These are phyloP conservation scores for Xylaria telfairii DNA, from an alignment of 495 filamentous ascomycete species.

Conservation along the genomic window DNA sequence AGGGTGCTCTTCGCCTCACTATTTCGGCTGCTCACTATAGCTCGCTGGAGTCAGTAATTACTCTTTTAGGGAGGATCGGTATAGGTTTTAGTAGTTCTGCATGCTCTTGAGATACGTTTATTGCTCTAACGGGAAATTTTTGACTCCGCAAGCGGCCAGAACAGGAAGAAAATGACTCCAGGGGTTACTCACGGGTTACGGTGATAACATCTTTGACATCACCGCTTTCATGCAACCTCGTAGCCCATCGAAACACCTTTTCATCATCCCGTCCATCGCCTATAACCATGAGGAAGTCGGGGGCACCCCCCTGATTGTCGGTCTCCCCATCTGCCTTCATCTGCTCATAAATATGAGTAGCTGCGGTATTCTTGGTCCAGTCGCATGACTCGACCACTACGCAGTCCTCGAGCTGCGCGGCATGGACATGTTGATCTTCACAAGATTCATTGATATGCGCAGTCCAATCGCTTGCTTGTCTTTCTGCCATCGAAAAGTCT, in stretches of 20 bases:
- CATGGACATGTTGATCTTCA: constrained; percentile 79
- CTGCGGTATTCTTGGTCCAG: constrained; percentile 85
- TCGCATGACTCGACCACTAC: constrained; percentile 80
- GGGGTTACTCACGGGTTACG: too few relatives aligned
- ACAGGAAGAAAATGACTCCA: too few relatives aligned
- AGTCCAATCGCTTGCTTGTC: constrained; percentile 84
- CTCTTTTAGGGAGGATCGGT: too few relatives aligned
- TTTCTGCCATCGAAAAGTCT: constrained; percentile 70
- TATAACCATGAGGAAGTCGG: constrained; percentile 83
- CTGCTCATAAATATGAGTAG: constrained; percentile 69
- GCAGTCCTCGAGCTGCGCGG: constrained; percentile 76
- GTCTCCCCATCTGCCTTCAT: constrained; percentile 49
- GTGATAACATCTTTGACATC: constrained; percentile 73
- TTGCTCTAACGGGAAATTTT: too few relatives aligned
- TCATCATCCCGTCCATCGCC: constrained; percentile 93
- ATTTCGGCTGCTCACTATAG: constrained; percentile 83
- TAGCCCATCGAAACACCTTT: constrained; percentile 91
- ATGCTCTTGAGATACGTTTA: too few relatives aligned
- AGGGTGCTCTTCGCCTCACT: constrained; percentile 85
- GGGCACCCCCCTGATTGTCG: constrained; percentile 52
- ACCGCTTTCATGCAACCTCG: constrained; percentile 63
- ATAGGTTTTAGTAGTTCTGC: too few relatives aligned
- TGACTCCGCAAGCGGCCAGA: too few relatives aligned
- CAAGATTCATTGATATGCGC: constrained; percentile 94
- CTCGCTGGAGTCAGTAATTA: too few relatives aligned